Evolutionary conservation across 2,329 filamentous ascomycete genomes (phyloP), one percentile per base, ranked within the genome.

Genomic region (Paecilomyces formosus): DNA sequence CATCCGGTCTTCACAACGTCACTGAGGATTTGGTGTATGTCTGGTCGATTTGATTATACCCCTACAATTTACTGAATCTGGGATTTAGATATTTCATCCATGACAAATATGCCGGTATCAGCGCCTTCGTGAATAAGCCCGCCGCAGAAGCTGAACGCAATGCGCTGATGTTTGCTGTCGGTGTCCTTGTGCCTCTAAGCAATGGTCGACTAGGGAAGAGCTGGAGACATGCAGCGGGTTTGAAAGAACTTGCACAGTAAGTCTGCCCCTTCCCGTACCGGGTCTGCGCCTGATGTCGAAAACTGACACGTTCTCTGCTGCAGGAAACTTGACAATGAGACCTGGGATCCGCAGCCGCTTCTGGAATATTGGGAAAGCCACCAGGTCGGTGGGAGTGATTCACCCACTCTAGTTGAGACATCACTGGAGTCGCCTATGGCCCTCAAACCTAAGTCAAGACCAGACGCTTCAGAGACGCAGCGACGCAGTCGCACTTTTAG

Each of bases 141-240:
- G 92, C 90, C 54, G 86, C 88, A 13, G 89, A 90, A 65, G 85
- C 85, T 56, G 85, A 90, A 56, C 88, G 94, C 60, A 90, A 96
- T 79, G 94, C 94, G 55, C 85, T 89, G 66, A 97, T 99, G 86
- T 86, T 97, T 62, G 89, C 93, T 13, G 91, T 97, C 1, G 94
- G 94, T 49, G 85, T 93, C 28, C 78, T 99, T 64, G 92, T 97
- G 1, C 90, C 91, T 6, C 75, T 96, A 55, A 93, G 88, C 70
- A 89, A 89, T 68, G 93, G 93, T 24, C 84, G 92, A 57, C 79
- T 97, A 22, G 94, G 94, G 3, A 85, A 92, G 63, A 89, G 88
- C 56, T 99, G 94, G 94, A 84, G 88, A 64, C 92, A 97, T 76
- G 92, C 91, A 5, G 84, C 88, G 57, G 82, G 79, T 21, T 74